Base-by-base conservation (phyloP, 2,329 filamentous ascomycete genomes). In the Penicillium paneum region DNA sequence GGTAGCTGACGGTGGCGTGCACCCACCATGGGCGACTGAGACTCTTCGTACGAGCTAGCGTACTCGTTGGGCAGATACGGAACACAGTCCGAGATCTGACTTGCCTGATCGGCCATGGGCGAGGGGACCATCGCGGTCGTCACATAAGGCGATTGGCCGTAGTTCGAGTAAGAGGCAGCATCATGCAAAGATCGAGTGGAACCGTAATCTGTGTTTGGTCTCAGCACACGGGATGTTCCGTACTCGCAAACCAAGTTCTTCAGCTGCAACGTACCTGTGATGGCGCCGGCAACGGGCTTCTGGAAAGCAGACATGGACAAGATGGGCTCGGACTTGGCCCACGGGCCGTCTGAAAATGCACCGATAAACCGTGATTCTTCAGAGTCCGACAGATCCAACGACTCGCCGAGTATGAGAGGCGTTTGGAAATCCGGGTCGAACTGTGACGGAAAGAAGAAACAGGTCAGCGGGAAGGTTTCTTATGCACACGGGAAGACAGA, bases 271-370 rank as follows among this genome's bases (percentile, higher is more conserved):
- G 78, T 79, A 95, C 91, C 89, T 76, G 93, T 88, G 78, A 92
- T 83, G 73, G 87, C 88, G 74, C 87, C 81, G 75, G 86, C 81
- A 73, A 88, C 85, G 55, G 84, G 76, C 77, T 95, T 96, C 69
- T 82, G 80, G 81, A 91, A 92, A 76, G 87, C 87, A 74, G 89
- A 88, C 88, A 92, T 92, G 76, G 88, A 85, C 76, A 89, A 78
- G 67, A 85, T 76, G 78, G 84, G 76, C 79, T 84, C 80, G 74
- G 78, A 76, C 72, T 79, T 81, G 75, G 78, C 78, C 74, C 77
- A 72, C 60, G 79, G 76, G 77, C 78, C 79, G 71, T 76, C 76
- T 69, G 78, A 76, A 67, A 74, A 74, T 51, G 71, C 71, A 64
- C 70, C 71, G 56, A 69, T 71, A 64, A 76, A 76, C 60, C 71